Evolutionary conservation across 2,329 filamentous ascomycete species (phyloP).

Genomic region (Microdochium trichocladiopsis): DNA sequence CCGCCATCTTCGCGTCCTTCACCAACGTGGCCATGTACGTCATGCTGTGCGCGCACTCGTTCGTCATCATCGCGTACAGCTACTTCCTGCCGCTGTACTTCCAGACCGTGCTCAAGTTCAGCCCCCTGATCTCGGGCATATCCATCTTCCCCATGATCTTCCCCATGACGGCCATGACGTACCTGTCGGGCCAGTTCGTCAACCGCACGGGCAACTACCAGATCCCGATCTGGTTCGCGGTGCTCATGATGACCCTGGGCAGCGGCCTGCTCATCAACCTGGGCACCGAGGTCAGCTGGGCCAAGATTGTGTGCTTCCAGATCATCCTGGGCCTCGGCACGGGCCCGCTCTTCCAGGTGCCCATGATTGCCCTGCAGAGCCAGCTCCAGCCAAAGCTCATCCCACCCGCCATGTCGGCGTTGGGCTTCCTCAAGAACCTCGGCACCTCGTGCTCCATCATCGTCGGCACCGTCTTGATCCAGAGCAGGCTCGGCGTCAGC

Average conservation of each 20-base stretch:
- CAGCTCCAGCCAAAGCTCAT: constrained; percentile 41
- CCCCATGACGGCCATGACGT: constrained; percentile 18
- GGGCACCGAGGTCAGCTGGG: constrained; percentile 30
- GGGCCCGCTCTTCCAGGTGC: constrained; percentile 46
- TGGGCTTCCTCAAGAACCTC: constrained; percentile 46
- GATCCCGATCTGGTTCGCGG: constrained; percentile 33
- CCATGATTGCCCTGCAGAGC: constrained; percentile 46
- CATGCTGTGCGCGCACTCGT: constrained; percentile 19
- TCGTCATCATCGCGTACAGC: constrained; percentile 47
- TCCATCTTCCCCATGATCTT: constrained; percentile 44
- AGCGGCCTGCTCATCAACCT: constrained; percentile 37
- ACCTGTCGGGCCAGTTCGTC: constrained; percentile 14
- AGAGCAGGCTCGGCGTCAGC: constrained; percentile 30
- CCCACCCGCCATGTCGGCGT: constrained; percentile 45
- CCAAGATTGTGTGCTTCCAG: constrained; percentile 25
- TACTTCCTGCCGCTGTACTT: constrained; percentile 58
- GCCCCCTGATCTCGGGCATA: constrained; percentile 40
- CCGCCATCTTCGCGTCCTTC: constrained; percentile 38
- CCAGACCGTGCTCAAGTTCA: constrained; percentile 45
- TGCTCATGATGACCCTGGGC: constrained; percentile 38
- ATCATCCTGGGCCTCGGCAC: constrained; percentile 40
- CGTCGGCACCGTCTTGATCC: constrained; percentile 54
- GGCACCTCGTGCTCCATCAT: constrained; percentile 49
- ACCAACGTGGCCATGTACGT: constrained; percentile 43
- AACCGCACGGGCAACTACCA: constrained; percentile 38